These are phyloP conservation scores for Puccinia coronata DNA, from an alignment of 1,284 basidiomycete species.

Conservation along the genomic window DNA sequence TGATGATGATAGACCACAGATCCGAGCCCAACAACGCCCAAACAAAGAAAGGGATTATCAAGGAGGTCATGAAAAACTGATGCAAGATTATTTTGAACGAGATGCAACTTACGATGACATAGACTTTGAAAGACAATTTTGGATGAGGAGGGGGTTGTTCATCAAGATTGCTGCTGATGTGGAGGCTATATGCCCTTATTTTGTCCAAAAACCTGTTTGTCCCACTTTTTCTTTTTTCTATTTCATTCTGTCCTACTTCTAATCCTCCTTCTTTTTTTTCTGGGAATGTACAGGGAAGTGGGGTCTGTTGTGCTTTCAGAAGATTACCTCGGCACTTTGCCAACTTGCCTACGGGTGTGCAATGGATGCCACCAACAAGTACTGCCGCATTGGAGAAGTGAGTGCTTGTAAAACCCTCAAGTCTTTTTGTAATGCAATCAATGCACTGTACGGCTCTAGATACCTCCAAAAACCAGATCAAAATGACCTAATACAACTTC, in stretches of 20 bases:
- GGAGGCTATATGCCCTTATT: not conserved
- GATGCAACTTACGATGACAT: not conserved
- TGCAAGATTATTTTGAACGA: constrained; percentile 3
- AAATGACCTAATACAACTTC: not conserved
- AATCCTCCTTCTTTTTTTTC: not conserved
- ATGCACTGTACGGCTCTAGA: not conserved
- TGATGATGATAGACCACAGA: not conserved
- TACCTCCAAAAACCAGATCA: not conserved
- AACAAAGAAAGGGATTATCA: not conserved
- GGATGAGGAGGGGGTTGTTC: not conserved
- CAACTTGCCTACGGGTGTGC: constrained; percentile 1
- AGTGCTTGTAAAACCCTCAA: not conserved
- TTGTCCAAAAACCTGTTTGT: not conserved
- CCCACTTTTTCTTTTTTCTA: not conserved
- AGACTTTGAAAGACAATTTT: not conserved
- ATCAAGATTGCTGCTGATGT: not conserved
- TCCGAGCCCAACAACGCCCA: not conserved
- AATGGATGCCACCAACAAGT: not conserved
- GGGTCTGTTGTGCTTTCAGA: not conserved
- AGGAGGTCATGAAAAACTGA: not conserved
- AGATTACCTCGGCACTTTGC: not conserved
- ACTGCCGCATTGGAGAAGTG: not conserved
- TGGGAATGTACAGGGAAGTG: not conserved
- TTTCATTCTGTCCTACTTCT: not conserved
- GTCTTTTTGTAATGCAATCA: not conserved